Percentiles rank a stretch among this genome's conserved stretches.
Evolutionary conservation across 208 protist species (phyloP).

Genomic region (Naegleria gruberi): DNA sequence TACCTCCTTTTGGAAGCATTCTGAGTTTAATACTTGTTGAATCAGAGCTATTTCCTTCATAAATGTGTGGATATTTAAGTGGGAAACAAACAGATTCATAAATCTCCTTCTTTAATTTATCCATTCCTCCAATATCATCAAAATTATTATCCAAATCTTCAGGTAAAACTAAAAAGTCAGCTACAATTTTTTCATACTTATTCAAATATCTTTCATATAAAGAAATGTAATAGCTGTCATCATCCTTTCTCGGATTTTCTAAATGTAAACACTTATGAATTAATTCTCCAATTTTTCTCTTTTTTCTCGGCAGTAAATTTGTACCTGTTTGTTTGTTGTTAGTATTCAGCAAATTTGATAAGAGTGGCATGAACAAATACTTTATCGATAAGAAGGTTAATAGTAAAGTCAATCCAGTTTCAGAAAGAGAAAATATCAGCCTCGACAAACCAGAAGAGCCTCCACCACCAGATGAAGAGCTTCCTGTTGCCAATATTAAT

Average conservation of each 20-base stretch:
- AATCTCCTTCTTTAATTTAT: conserved; percentile 3
- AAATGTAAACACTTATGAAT: background rate
- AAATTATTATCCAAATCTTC: conserved; percentile 16
- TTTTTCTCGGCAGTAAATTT: background rate
- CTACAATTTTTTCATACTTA: background rate
- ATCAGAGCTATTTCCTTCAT: background rate
- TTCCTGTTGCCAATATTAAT: background rate
- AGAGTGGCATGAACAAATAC: background rate
- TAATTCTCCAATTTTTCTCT: background rate
- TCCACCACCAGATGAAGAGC: background rate
- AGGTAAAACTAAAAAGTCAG: conserved; percentile 21
- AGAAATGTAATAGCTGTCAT: background rate
- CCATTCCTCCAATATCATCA: conserved; percentile 25
- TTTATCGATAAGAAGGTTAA: background rate
- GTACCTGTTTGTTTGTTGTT: background rate
- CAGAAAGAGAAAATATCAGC: background rate
- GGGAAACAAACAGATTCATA: conserved; percentile 19
- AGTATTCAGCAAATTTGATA: background rate
- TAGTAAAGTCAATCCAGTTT: background rate
- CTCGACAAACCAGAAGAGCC: too few relatives aligned
- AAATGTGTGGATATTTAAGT: conserved; percentile 27
- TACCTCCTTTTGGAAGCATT: conserved; percentile 28
- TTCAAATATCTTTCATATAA: background rate
- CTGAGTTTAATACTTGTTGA: conserved; percentile 17
- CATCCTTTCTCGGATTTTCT: background rate